phyloP scores from a whole-genome alignment of 106 monocot species.

The Alisma plantagoaquatica region DNA sequence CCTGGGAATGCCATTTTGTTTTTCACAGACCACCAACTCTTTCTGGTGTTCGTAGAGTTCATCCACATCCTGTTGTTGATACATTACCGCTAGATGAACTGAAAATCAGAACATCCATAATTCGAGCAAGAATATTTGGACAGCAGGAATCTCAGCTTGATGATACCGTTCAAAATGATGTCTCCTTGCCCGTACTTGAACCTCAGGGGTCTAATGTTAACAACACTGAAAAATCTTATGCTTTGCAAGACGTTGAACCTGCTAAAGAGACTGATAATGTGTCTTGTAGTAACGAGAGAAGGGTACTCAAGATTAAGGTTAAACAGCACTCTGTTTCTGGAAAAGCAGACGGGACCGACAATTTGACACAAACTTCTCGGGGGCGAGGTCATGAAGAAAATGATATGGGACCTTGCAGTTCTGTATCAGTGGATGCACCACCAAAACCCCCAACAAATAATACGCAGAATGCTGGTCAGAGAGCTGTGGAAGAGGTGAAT shows the following conservation, averaged over 20 bases:
- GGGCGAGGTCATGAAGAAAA: slow-evolving; percentile 36
- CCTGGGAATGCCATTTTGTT: too few species aligned
- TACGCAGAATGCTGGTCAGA: slow-evolving; percentile 21
- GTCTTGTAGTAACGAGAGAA: slow-evolving; percentile 68
- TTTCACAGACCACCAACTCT: slow-evolving; percentile 74
- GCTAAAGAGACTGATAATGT: slow-evolving; percentile 36
- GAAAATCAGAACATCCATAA: slow-evolving; percentile 21
- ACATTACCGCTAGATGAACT: slow-evolving; percentile 34
- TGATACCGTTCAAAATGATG: neutral
- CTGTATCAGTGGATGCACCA: slow-evolving; percentile 95
- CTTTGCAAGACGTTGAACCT: neutral
- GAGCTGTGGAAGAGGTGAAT: slow-evolving; percentile 57
- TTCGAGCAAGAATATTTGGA: slow-evolving; percentile 29
- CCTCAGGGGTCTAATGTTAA: too few species aligned
- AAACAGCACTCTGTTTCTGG: slow-evolving; percentile 51
- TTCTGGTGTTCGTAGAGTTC: slow-evolving; percentile 44
- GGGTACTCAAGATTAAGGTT: slow-evolving; percentile 73
- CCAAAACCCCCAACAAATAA: slow-evolving; percentile 19
- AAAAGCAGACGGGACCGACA: slow-evolving; percentile 39
- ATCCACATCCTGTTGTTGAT: slow-evolving; percentile 11
- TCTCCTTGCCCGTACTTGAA: too few species aligned
- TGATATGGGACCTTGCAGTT: slow-evolving; percentile 66
- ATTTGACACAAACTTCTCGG: slow-evolving; percentile 24
- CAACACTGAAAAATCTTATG: too few species aligned
- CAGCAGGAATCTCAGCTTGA: slow-evolving; percentile 4